phyloP scores from a whole-genome alignment of 768 basidiomycete genomes.

The Lactarius vividus region DNA sequence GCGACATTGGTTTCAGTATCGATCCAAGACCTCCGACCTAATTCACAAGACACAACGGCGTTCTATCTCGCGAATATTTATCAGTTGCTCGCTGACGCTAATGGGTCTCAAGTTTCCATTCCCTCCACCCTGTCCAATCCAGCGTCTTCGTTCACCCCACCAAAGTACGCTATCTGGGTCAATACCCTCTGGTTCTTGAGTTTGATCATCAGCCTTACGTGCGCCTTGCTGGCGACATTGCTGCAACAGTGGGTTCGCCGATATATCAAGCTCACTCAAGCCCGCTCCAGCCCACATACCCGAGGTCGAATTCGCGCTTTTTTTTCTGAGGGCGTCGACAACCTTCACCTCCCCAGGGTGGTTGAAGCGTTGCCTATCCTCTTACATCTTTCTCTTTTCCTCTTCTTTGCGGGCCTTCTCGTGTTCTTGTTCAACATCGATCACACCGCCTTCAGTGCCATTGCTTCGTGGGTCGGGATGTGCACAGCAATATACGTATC shows the following conservation, averaged over 20 bases:
- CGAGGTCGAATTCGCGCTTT: background rate
- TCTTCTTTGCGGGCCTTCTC: slow-evolving; percentile 7
- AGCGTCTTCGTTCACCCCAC: background rate
- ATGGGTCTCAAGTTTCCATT: background rate
- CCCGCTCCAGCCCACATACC: background rate
- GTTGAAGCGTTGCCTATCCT: background rate
- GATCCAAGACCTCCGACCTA: background rate
- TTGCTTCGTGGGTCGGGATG: slow-evolving; percentile 1
- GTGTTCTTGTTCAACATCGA: slow-evolving; percentile 6
- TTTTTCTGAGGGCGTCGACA: background rate
- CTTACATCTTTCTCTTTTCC: slow-evolving; percentile 5
- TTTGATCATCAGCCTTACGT: background rate
- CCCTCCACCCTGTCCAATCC: background rate
- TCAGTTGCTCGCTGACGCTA: slow-evolving; percentile 4
- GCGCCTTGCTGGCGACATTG: slow-evolving; percentile 3
- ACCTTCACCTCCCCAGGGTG: background rate
- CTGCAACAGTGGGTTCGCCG: slow-evolving; percentile 12
- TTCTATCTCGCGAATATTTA: slow-evolving; percentile 3
- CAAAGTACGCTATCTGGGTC: slow-evolving; percentile 2
- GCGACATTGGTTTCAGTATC: background rate
- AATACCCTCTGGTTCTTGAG: slow-evolving; percentile 11
- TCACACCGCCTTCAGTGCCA: background rate
- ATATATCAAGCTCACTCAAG: background rate
- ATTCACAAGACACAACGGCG: background rate
- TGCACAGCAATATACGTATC: background rate